These are phyloP conservation scores for Aspergillus brunneoviolaceus DNA, from an alignment of 2,329 filamentous ascomycete species.

Conservation along the genomic window DNA sequence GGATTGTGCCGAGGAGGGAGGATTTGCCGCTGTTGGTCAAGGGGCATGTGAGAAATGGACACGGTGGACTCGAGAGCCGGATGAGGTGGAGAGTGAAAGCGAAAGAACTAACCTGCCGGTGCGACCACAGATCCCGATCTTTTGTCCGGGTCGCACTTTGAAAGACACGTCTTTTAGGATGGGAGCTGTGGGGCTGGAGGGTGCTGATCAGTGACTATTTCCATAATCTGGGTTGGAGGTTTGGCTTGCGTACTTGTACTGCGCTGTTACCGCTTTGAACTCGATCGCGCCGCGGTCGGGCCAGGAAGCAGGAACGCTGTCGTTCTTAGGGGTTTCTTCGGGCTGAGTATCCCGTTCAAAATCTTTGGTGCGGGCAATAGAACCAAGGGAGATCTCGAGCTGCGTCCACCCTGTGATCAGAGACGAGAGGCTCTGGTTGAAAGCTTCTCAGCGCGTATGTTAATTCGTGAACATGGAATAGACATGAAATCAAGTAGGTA, in stretches of 20 bases:
- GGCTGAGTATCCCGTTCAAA: background rate
- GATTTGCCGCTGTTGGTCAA: background rate
- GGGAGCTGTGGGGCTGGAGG: background rate
- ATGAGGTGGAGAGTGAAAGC: background rate
- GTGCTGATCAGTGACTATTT: background rate
- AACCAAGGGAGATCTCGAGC: background rate
- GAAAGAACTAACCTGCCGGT: background rate
- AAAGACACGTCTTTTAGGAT: background rate
- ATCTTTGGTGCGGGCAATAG: background rate
- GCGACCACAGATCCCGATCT: slow-evolving; percentile 3
- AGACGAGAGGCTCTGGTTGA: slow-evolving; percentile 2
- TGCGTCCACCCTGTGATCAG: background rate
- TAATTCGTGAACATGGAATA: background rate
- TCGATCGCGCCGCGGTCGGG: background rate
- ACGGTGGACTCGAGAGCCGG: too few relatives aligned
- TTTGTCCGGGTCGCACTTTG: background rate
- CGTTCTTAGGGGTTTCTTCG: background rate
- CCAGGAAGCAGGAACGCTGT: background rate
- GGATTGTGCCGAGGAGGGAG: background rate
- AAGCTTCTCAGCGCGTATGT: background rate
- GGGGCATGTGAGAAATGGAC: background rate
- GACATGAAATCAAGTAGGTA: background rate
- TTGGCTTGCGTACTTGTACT: background rate
- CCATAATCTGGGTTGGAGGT: background rate
- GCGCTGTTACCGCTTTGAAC: background rate